Conservation (phyloP, 2,329 filamentous ascomycete genomes). For the Taxawa tesnikishii region DNA sequence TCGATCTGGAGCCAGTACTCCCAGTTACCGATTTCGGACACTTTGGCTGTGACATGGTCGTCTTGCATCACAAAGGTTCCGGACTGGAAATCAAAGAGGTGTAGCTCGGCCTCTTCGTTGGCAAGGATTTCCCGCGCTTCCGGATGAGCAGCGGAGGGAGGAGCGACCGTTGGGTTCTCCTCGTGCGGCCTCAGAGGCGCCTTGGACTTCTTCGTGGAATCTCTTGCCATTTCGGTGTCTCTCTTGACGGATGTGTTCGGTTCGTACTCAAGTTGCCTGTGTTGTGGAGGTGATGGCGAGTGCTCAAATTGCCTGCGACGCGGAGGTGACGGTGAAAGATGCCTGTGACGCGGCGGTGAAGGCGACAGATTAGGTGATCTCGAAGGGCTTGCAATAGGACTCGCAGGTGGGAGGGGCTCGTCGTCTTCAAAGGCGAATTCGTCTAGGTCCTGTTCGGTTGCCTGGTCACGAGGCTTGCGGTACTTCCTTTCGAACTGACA, state of each 20-base stretch:
- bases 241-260: constrained; percentile 8
- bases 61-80: constrained; percentile 79
- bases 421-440: constrained; percentile 69
- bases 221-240: constrained; percentile 16
- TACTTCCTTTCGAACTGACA: constrained; percentile 98
- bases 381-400: constrained; percentile 39
- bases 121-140: constrained; percentile 60
- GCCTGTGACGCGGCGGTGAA: too few species aligned
- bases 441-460: constrained; percentile 66
- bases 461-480: constrained; percentile 63
- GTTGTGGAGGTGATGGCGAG: too few species aligned
- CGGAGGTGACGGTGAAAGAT: constrained; percentile 15
- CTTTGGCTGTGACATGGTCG: constrained; percentile 58
- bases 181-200: constrained; percentile 18
- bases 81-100: constrained; percentile 82
- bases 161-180: constrained; percentile 43
- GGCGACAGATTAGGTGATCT: constrained; percentile 21
- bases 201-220: constrained; percentile 15
- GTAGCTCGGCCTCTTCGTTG: constrained; percentile 69
- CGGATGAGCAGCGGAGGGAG: constrained; percentile 50
- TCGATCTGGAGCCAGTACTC: constrained; percentile 89
- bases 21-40: constrained; percentile 82
- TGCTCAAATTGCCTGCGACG: constrained; percentile 6
- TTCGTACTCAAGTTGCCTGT: constrained; percentile 3
- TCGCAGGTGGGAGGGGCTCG: constrained; percentile 47